Base-by-base conservation (phyloP, 78 protist genomes). In the Mantamonas sphyraenae region DNA sequence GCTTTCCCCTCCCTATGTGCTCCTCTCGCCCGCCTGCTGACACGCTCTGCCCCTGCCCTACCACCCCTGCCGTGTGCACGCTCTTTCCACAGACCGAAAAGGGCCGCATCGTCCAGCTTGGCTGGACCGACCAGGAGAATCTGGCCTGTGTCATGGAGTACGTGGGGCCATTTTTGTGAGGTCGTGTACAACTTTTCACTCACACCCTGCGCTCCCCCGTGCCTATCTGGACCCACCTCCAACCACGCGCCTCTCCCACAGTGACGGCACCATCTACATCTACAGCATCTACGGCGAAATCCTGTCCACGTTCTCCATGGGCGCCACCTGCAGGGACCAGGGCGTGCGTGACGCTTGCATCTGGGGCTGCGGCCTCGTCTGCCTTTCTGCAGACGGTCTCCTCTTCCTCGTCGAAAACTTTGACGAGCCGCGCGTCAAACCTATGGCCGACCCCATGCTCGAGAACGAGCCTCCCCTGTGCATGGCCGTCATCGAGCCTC, bases 31-130 rank as follows among this genome's bases (percentile, higher is more conserved):
- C n/a, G n/a, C n/a, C n/a, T n/a, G n/a, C n/a, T n/a, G n/a, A n/a
- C n/a, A n/a, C n/a, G n/a, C n/a, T n/a, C n/a, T n/a, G n/a, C n/a
- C n/a, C n/a, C n/a, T n/a, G n/a, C n/a, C n/a, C n/a, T n/a, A n/a
- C n/a, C n/a, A n/a, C n/a, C n/a, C n/a, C n/a, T n/a, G n/a, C n/a
- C n/a, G n/a, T n/a, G n/a, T n/a, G n/a, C n/a, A n/a, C n/a, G n/a
- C n/a, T n/a, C n/a, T 51, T 3, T 19, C 24, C 42, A 43, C 61
- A 47, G 57, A 58, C 68, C 68, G n/a, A 53, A 39, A 3, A 33
- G 2, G 77, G 62, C 8, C 68, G 68, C 38, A 14, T 59, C 19
- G 68, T 64, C 28, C 40, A 26, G 59, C n/a, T 75, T 39, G 73
- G 74, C 31, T 75, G 81, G 81, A 50, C 64, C 12, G 47, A 7